phyloP scores from a whole-genome alignment of 177 flowering plant genomes.

The Telopea speciosissima region DNA sequence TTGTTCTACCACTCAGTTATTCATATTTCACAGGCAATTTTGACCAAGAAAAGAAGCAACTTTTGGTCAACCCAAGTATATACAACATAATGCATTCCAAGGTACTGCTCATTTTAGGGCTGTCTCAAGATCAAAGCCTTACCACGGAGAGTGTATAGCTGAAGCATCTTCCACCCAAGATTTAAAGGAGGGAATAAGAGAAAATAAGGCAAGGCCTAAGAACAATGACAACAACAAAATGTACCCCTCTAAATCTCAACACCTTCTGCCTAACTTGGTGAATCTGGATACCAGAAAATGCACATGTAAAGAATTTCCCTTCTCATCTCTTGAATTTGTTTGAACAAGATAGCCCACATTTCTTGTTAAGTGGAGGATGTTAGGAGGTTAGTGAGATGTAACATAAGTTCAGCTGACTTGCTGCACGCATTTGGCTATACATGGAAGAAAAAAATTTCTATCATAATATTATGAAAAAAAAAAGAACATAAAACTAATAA shows the following conservation, averaged over 20 bases:
- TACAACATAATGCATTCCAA: background rate
- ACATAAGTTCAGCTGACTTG: background rate
- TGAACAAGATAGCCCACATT: background rate
- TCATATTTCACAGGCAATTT: too few species aligned
- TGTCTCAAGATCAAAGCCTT: background rate
- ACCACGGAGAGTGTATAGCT: background rate
- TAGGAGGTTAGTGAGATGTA: background rate
- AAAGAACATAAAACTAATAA: background rate
- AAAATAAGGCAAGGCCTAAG: background rate
- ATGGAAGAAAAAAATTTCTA: background rate
- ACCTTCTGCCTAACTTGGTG: background rate
- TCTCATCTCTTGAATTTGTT: background rate
- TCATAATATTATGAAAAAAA: background rate
- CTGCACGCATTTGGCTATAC: background rate
- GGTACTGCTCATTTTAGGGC: background rate
- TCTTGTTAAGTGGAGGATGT: background rate
- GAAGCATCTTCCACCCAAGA: too few species aligned
- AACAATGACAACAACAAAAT: too few species aligned
- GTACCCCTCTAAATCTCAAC: background rate
- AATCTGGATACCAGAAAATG: background rate
- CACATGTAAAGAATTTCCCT: background rate
- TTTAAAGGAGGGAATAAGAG: background rate
- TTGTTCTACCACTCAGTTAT: too few species aligned
- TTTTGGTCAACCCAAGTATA: background rate
- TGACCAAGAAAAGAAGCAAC: background rate